Conservation (phyloP, 805 yeast species). For the Metahyphopichia silvanorum region DNA sequence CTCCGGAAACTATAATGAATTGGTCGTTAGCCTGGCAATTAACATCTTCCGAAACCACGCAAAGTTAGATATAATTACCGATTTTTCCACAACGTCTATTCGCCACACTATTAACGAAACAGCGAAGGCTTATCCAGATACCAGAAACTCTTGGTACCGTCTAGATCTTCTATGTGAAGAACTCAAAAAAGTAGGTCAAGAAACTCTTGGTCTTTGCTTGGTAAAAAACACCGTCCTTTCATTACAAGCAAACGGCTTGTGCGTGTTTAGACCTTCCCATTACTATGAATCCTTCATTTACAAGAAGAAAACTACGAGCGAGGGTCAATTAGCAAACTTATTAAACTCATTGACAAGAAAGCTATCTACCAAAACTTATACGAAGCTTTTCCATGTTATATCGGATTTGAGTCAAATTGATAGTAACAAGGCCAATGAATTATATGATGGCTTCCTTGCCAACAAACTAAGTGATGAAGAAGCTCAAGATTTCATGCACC, state of each 20-base stretch:
- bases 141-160: slow-evolving; percentile 54
- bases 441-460: slow-evolving; percentile 20
- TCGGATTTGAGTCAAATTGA: slow-evolving; percentile 9
- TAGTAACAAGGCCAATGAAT: slow-evolving; percentile 13
- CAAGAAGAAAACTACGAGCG: slow-evolving; percentile 5
- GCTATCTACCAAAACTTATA: slow-evolving; percentile 28
- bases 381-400: slow-evolving; percentile 18
- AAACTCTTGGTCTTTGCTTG: slow-evolving; percentile 50
- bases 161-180: slow-evolving; percentile 74
- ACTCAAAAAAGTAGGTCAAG: slow-evolving; percentile 56
- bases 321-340: slow-evolving; percentile 15
- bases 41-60: slow-evolving; percentile 46
- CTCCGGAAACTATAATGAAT: slow-evolving; percentile 45
- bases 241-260: slow-evolving; percentile 31
- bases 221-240: slow-evolving; percentile 13
- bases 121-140: slow-evolving; percentile 20
- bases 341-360: slow-evolving; percentile 17
- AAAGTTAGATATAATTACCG: slow-evolving; percentile 5
- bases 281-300: slow-evolving; percentile 22
- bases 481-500: slow-evolving; percentile 13
- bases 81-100: slow-evolving; percentile 9
- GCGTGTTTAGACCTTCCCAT: slow-evolving; percentile 29
- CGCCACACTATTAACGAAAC: slow-evolving; percentile 28
- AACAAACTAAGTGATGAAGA: slow-evolving; percentile 24
- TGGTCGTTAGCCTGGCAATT: slow-evolving; percentile 51